Evolutionary conservation across 331 rosid genomes (phyloP).

Genomic region (Quercus tomentella): DNA sequence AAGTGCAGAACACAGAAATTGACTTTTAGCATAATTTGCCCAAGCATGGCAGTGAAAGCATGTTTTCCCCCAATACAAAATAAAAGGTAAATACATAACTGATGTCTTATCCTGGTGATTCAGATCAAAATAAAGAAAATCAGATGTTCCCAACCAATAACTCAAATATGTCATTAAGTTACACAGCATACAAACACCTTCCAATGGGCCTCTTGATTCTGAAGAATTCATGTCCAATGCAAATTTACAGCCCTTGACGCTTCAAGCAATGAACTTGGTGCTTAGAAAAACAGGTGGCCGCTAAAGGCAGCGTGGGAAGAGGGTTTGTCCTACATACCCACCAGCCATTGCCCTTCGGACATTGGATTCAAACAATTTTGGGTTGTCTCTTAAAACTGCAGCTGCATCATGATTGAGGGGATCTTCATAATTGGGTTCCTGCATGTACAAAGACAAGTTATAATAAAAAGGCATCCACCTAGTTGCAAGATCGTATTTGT

Average conservation of each 20-base stretch:
- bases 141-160: slow-evolving; percentile 12
- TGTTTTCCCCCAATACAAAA: not conserved
- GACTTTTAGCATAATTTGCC: not conserved
- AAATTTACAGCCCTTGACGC: slow-evolving; percentile 22
- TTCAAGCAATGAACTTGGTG: slow-evolving; percentile 14
- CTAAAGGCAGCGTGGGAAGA: slow-evolving; percentile 43
- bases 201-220: not conserved
- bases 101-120: slow-evolving; percentile 10
- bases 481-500: not conserved
- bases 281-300: not conserved
- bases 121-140: slow-evolving; percentile 12
- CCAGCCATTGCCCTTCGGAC: slow-evolving; percentile 61
- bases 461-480: not conserved
- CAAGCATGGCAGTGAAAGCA: not conserved
- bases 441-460: not conserved
- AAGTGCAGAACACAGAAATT: not conserved
- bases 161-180: slow-evolving; percentile 29
- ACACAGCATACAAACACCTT: slow-evolving; percentile 20
- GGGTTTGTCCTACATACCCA: slow-evolving; percentile 54
- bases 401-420: slow-evolving; percentile 67
- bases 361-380: slow-evolving; percentile 47
- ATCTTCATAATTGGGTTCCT: slow-evolving; percentile 59
- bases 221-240: not conserved
- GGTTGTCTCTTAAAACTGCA: slow-evolving; percentile 45
- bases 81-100: slow-evolving; percentile 22